Conservation (phyloP, 2,329 filamentous ascomycete species). For the Xylogone sp. region DNA sequence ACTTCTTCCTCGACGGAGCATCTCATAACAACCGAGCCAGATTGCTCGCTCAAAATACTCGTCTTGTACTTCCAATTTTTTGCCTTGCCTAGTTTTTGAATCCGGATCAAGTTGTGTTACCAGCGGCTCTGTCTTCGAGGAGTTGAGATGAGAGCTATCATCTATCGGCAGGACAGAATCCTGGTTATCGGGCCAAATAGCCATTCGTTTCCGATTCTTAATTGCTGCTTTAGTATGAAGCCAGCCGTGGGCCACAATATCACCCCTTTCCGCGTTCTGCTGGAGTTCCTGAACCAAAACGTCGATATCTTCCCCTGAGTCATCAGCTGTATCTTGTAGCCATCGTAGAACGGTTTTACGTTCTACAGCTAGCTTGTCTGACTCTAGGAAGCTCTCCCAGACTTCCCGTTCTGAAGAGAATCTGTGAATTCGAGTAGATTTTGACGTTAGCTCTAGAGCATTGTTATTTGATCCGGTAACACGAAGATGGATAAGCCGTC, state of each 20-base stretch:
- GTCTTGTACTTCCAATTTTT: conserved; percentile 75
- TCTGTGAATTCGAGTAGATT: conserved; percentile 32
- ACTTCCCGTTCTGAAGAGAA: conserved; percentile 59
- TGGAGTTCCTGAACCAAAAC: conserved; percentile 73
- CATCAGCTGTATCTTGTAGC: conserved; percentile 73
- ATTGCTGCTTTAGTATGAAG: conserved; percentile 86
- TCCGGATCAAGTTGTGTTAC: conserved; percentile 92
- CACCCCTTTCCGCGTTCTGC: conserved; percentile 70
- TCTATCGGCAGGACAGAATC: conserved; percentile 58
- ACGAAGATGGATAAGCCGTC: conserved; percentile 58
- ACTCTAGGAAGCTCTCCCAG: conserved; percentile 71
- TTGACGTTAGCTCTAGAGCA: conserved; percentile 15
- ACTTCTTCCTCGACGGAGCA: conserved; percentile 78
- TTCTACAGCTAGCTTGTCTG: conserved; percentile 71
- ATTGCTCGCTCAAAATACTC: conserved; percentile 85
- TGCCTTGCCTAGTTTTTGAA: conserved; percentile 73
- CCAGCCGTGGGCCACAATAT: conserved; percentile 85
- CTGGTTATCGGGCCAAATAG: conserved; percentile 61
- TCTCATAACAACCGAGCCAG: conserved; percentile 92
- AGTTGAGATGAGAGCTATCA: conserved; percentile 51
- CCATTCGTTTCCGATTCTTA: conserved; percentile 82
- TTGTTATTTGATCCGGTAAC: conserved; percentile 40
- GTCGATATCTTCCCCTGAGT: conserved; percentile 66
- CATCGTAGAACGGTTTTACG: conserved; percentile 79
- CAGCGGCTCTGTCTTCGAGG: conserved; percentile 57